A percentile compares a stretch with the other conserved stretches of the same genome.
phyloP scores from a whole-genome alignment of 257 asterid species.

The Solanum bulbocastanum region DNA sequence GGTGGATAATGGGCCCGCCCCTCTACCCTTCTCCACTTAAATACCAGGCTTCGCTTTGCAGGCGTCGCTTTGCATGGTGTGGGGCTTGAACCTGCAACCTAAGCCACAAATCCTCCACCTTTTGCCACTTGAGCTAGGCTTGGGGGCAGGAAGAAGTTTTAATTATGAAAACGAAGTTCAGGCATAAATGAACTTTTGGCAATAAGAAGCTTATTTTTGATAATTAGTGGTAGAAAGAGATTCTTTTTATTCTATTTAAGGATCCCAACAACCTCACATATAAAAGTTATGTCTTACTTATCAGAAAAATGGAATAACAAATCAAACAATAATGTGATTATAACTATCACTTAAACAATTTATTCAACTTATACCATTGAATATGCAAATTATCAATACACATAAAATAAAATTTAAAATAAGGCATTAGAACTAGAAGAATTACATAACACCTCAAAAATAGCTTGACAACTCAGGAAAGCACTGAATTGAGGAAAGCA shows the following conservation, averaged over 20 bases:
- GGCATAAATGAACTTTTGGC: neutral
- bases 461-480: neutral
- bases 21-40: no score
- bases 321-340: neutral
- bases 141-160: neutral
- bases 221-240: neutral
- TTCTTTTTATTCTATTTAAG: neutral
- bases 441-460: neutral
- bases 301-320: neutral
- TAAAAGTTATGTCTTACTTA: neutral
- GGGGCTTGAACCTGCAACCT: no score
- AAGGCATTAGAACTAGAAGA: neutral
- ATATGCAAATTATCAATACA: neutral
- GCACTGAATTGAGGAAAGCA: neutral
- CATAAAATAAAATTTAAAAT: neutral
- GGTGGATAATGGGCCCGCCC: no score
- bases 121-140: no score
- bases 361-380: neutral
- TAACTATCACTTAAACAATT: neutral
- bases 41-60: no score
- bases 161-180: neutral
- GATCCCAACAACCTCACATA: neutral
- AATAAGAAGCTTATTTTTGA: neutral
- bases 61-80: no score
- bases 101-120: no score